Evolutionary conservation across 2,329 filamentous ascomycete species (phyloP), one percentile per base, ranked within the genome.

Genomic region (Coleophoma eucalyptorum): DNA sequence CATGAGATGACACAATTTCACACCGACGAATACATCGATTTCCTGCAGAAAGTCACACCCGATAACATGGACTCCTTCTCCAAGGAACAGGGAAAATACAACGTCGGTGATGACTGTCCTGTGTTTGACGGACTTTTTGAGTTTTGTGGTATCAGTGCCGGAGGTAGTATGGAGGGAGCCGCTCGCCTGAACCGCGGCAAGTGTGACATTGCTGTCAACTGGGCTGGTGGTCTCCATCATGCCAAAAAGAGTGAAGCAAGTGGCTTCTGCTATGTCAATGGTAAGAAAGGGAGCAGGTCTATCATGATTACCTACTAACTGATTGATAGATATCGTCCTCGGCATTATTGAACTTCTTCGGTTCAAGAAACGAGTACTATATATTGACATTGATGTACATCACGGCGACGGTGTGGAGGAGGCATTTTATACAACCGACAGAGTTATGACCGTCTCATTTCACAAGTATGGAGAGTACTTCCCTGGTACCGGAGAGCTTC

Each of bases 391-490:
- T 55, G 91, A 96, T 65, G 91, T 96, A 15, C 91, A 96, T 68
- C 91, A 96, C 62, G 91, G 91, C 49, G 91, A 96, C 64, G 91
- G 91, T 56, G 91, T 96, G 16, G 91, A 96, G 65, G 89, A 96
- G 67, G 91, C 91, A 3, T 96, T 96, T 66, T 94, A 93, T 69
- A 93, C 90, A 12, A 94, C 90, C 42, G 90, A 96, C 62, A 86
- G 91, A 57, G 91, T 96, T 58, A 92, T 96, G 79, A 96, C 91
- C 0, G 84, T 94, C 16, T 95, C 89, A 0, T 96, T 94, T 70
- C 91, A 99, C 76, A 97, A 97, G 68, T 97, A 96, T 68, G 93
- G 94, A 66, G 90, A 90, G 72, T 97, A 96, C 72, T 97, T 96
- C 70, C 92, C 92, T 0, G 92, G 91, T 44, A 97, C 92, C 2